Percentiles rank a stretch among this genome's conserved stretches.
phyloP scores from a whole-genome alignment of 768 basidiomycete species.

The Hypholoma sublateritium region DNA sequence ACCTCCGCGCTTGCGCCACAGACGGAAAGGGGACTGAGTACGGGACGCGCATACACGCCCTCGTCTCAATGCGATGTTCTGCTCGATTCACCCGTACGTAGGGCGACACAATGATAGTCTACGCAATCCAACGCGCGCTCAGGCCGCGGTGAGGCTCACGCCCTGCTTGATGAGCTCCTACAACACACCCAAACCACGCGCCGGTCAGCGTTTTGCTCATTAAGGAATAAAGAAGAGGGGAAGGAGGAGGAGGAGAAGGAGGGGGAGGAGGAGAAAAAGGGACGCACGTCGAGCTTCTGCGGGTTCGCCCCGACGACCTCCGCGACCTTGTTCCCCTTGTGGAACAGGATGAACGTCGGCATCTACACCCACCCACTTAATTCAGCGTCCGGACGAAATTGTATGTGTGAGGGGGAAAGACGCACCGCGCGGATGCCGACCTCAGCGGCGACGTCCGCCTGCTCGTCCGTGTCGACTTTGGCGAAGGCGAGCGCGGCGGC shows the following conservation, averaged over 20 bases:
- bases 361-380: constrained; percentile 35
- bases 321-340: constrained; percentile 31
- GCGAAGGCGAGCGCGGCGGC: constrained; percentile 51
- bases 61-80: too few relatives aligned
- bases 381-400: too few relatives aligned
- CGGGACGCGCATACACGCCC: too few relatives aligned
- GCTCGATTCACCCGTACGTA: too few relatives aligned
- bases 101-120: too few relatives aligned
- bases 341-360: constrained; percentile 41
- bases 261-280: neutral
- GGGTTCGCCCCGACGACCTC: constrained; percentile 52
- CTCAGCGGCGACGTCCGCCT: constrained; percentile 52
- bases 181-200: too few relatives aligned
- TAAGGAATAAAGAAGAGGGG: too few relatives aligned
- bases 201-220: too few relatives aligned
- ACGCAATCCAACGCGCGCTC: neutral
- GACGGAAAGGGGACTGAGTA: too few relatives aligned
- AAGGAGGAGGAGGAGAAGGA: neutral
- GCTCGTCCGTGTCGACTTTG: constrained; percentile 73
- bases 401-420: constrained; percentile 6
- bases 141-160: neutral
- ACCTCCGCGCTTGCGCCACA: too few relatives aligned
- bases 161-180: neutral
- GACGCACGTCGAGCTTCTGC: constrained; percentile 36
- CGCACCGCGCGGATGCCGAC: constrained; percentile 63